Base-by-base conservation (phyloP, 305 asterid genomes). In the Stenogyne calaminthoides region DNA sequence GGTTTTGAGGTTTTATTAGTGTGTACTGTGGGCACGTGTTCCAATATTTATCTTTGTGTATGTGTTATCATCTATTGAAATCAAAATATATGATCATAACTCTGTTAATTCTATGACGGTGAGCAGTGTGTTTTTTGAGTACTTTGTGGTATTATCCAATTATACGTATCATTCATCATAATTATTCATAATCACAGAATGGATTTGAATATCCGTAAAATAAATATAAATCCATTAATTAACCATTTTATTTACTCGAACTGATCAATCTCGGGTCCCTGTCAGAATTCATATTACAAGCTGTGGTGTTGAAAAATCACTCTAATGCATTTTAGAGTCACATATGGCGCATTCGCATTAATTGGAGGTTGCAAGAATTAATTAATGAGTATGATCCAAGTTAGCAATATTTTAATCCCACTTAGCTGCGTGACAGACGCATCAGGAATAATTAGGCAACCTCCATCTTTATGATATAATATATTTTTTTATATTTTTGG, bases 351-450 rank as follows among this genome's bases (percentile, higher is more conserved):
- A n/a, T n/a, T n/a, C n/a, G n/a, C n/a, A 36, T 49, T 63, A 52
- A 55, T 3, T 12, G 39, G 14, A 55, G 61, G 39, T 19, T 37
- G 42, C 27, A 51, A 34, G 32, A 42, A 63, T 46, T 46, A 46
- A 46, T 14, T 51, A 39, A 15, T 14, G 34, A 5, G 65, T 60
- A 59, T 37, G 70, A 29, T 61, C 51, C 56, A 34, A 51, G 25
- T 67, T 25, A 65, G 62, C 49, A 67, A 55, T 67, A 10, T 11
- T 15, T 62, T 14, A 67, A 58, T 64, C 29, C 40, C 19, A n/a
- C 32, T 72, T 47, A 55, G 72, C 8, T 64, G 55, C 37, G 54
- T 67, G 62, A 47, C 59, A 69, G 75, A 69, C 61, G 6, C 47
- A 27, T 62, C 10, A 7, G 16, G 55, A 37, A 46, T 39, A 69